Evolutionary conservation across 208 protist species (phyloP), one percentile per base, ranked within the genome.

Genomic region (Tetramitus jugosus): DNA sequence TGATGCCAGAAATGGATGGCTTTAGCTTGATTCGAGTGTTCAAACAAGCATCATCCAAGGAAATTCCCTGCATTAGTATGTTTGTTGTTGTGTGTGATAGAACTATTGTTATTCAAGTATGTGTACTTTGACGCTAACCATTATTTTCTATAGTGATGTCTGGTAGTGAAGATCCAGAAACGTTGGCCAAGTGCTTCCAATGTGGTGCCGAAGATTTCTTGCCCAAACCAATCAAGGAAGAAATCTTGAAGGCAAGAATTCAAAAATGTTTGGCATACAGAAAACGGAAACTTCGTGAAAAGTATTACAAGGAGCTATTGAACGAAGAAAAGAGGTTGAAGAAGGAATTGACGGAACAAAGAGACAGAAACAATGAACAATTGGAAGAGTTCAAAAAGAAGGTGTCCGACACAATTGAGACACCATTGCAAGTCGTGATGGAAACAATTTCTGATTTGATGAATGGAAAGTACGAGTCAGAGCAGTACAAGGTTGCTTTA

Each of bases 1-100:
- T 74, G 1, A 74, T 74, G 67, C 39, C 39, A 33, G 67, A 74
- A 26, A 74, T 74, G 67, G 67, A 74, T 8, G 67, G 67, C 26
- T 74, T 74, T 37, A 43, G 42, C 6, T 53, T 74, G 31, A 33
- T 74, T 23, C n/a, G 26, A 26, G 39, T 74, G 14, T 74, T 53
- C 2, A 74, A 53, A 74, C 67, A 74, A 35, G 67, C 67, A 10
- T n/a, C 33, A 3, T 20, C 46, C 6, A 52, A n/a, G 37, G 42
- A 74, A 74, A 74, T 74, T 56, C 67, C 67, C 26, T 71, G 39
- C 17, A 71, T 71, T 14, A n/a, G n/a, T n/a, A n/a, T n/a, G n/a
- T n/a, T n/a, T n/a, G n/a, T n/a, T n/a, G n/a, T n/a, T n/a, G n/a
- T n/a, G n/a, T n/a, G n/a, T n/a, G n/a, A n/a, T n/a, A n/a, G n/a